Conservation (phyloP, 1,284 basidiomycete species). For the Apiotrichum laibachii region DNA sequence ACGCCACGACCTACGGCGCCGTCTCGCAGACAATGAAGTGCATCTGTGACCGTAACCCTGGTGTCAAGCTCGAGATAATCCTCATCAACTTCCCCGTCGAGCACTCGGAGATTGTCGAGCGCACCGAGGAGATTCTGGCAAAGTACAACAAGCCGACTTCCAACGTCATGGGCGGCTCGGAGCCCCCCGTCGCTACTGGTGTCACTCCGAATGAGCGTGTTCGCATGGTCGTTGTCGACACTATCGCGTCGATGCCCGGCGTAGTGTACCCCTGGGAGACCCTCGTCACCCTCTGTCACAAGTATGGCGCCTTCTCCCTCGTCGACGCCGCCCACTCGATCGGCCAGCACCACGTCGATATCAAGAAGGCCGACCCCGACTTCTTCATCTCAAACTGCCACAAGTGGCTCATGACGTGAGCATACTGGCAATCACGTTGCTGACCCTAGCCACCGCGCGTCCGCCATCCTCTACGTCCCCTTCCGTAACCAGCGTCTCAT, state of each 20-base stretch:
- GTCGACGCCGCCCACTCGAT: constrained; percentile 84
- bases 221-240: constrained; percentile 71
- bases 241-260: constrained; percentile 67
- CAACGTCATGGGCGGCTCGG: background rate
- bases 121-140: constrained; percentile 55
- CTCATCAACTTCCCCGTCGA: constrained; percentile 63
- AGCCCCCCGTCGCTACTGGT: constrained; percentile 30
- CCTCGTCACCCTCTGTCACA: constrained; percentile 66
- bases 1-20: constrained; percentile 66
- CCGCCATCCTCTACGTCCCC: constrained; percentile 73
- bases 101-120: constrained; percentile 60
- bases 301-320: constrained; percentile 66
- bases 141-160: constrained; percentile 31
- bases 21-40: constrained; percentile 61
- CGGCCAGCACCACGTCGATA: constrained; percentile 59
- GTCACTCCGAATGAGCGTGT: constrained; percentile 34
- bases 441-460: constrained; percentile 61
- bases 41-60: constrained; percentile 60
- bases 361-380: constrained; percentile 64
- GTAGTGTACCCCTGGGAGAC: constrained; percentile 74
- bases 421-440: background rate
- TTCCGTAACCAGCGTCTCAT: constrained; percentile 74
- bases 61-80: constrained; percentile 59
- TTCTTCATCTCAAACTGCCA: constrained; percentile 83
- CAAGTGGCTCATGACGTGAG: constrained; percentile 66